Conservation (phyloP, 73 alveolate species). For the Paramecium primaurelia region DNA sequence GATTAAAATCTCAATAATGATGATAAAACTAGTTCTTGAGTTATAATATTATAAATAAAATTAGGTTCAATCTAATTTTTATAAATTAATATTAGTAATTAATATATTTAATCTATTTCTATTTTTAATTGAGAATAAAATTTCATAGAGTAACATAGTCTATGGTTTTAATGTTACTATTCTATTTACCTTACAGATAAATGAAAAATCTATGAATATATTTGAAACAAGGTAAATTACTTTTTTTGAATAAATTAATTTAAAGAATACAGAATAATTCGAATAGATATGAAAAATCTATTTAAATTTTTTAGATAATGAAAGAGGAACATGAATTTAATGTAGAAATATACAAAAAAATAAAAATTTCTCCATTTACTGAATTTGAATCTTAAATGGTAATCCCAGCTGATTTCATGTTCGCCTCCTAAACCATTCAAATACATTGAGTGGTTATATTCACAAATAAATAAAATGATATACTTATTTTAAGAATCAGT, state of each 20-base stretch:
- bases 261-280: too few species aligned
- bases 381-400: constrained; percentile 67
- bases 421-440: constrained; percentile 68
- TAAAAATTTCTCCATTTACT: constrained; percentile 59
- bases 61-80: neutral
- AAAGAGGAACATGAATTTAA: neutral
- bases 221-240: too few species aligned
- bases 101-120: neutral
- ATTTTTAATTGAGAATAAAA: neutral
- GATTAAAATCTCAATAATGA: neutral
- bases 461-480: neutral
- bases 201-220: too few species aligned
- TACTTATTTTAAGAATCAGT: neutral
- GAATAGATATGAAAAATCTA: neutral
- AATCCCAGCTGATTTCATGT: constrained; percentile 65
- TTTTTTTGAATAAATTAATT: too few species aligned
- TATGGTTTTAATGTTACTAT: too few species aligned
- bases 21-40: neutral
- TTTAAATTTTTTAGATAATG: neutral
- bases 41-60: neutral
- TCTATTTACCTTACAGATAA: too few species aligned
- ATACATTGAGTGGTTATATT: constrained; percentile 38
- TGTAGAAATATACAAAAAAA: neutral
- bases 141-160: too few species aligned
- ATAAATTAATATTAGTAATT: neutral